Evolutionary conservation across 2,329 filamentous ascomycete species (phyloP), one percentile per base, ranked within the genome.

Genomic region (Sarocladiaceae sp.): DNA sequence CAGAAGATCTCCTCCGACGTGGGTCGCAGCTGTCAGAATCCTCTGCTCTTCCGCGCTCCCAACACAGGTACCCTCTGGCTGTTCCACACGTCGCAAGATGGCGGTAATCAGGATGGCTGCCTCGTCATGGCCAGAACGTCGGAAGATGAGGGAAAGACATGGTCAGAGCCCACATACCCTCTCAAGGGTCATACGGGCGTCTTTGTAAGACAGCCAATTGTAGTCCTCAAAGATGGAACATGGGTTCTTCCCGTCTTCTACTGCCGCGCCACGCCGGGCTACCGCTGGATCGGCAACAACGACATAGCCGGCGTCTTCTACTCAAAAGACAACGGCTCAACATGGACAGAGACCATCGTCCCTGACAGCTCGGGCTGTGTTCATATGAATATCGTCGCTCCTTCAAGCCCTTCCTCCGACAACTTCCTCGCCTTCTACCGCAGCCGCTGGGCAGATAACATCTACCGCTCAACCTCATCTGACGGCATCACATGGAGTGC

Each of bases 181-280:
- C 64, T 71, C 12, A 47, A 53, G 0, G 58, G 59, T 7, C 51
- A 50, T 2, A 57, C 57, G 1, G 68, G 68, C 0, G 59, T 59
- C 0, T 70, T 71, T 16, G 63, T 68, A 6, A 55, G 67, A 3
- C 68, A 71, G 33, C 68, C 68, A 0, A 47, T 70, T 1, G 51
- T 61, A 0, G 53, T 69, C 0, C 56, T 68, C 1, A 27, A 51
- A 0, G 58, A 67, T 12, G 62, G 62, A 0, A 58, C 63, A 0
- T 69, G 68, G 66, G 56, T 65, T 0, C 47, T 70, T 5, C 67
- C 68, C 2, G 61, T 66, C 2, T 71, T 67, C 49, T 63, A 68
- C 49, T 71, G 67, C 41, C 60, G 67, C 4, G 60, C 61, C 0
- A 58, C 61, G 2, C 56, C 60, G 0, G 67, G 66, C 0, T 60